phyloP scores from a whole-genome alignment of 345 rosid species.

The Eucalyptus melliodora region DNA sequence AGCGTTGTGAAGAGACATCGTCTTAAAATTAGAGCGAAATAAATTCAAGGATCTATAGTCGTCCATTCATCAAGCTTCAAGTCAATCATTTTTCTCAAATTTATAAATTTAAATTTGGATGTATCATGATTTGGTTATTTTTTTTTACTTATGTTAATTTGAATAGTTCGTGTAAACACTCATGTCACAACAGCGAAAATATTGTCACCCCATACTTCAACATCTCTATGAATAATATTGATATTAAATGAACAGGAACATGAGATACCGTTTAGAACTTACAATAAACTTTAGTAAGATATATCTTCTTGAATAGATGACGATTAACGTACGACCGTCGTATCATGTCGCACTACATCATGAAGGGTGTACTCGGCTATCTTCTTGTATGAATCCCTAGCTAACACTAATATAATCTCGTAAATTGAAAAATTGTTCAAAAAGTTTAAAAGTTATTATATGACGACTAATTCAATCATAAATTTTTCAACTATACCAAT shows the following conservation, averaged over 20 bases:
- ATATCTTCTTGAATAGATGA: no score
- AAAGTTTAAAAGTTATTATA: no score
- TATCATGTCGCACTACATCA: not conserved
- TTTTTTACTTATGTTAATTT: no score
- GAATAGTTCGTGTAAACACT: not conserved
- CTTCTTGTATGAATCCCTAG: not conserved
- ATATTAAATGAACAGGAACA: not conserved
- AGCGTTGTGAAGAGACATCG: no score
- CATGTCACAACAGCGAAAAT: not conserved
- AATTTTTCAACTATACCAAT: no score
- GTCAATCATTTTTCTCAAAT: not conserved
- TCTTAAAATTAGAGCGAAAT: no score
- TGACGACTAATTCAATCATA: rapidly evolving
- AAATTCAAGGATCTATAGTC: no score
- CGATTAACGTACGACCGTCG: not conserved
- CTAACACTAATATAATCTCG: not conserved
- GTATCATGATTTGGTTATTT: not conserved
- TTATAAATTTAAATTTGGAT: not conserved
- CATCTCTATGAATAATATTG: not conserved
- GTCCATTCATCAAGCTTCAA: not conserved
- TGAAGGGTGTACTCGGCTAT: not conserved
- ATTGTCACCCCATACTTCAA: not conserved
- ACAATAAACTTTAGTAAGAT: not conserved
- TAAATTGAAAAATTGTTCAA: no score
- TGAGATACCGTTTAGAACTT: not conserved